Percentiles rank a stretch among this genome's conserved stretches.
phyloP scores from a whole-genome alignment of 345 rosid species.

The Eucalyptus caleyi region DNA sequence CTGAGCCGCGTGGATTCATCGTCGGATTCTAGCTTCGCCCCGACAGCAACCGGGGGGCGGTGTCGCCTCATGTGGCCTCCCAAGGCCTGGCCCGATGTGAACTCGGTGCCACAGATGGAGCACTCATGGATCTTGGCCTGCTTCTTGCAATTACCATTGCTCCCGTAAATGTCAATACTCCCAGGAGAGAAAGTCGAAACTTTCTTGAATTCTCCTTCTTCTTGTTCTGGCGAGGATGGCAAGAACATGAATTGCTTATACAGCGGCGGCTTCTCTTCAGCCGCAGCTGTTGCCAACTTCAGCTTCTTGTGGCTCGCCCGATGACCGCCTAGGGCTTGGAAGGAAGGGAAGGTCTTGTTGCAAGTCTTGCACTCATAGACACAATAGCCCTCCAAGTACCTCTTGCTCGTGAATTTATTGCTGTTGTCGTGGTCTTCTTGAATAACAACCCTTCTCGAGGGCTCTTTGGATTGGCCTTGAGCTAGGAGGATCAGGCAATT shows the following conservation, averaged over 20 bases:
- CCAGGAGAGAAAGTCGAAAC: slow-evolving; percentile 35
- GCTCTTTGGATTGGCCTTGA: slow-evolving; percentile 34
- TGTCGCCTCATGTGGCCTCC: slow-evolving; percentile 99
- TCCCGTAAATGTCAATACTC: background rate
- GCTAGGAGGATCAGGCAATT: slow-evolving; percentile 88
- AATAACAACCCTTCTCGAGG: background rate
- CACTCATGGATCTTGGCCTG: slow-evolving; percentile 77
- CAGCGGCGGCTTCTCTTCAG: background rate
- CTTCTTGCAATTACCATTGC: background rate
- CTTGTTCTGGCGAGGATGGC: background rate
- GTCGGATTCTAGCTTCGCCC: slow-evolving; percentile 28
- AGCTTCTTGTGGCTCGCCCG: slow-evolving; percentile 98
- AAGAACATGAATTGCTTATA: background rate
- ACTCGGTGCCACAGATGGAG: slow-evolving; percentile 82
- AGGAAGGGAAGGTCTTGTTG: slow-evolving; percentile 73
- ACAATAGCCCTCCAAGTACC: slow-evolving; percentile 67
- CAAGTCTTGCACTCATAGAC: slow-evolving; percentile 96
- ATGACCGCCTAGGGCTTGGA: slow-evolving; percentile 97
- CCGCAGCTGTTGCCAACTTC: slow-evolving; percentile 2
- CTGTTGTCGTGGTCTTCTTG: background rate
- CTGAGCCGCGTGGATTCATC: slow-evolving; percentile 19
- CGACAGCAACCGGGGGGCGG: slow-evolving; percentile 12
- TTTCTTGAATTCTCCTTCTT: slow-evolving; percentile 13
- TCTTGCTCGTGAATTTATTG: slow-evolving; percentile 48
- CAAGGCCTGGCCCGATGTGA: slow-evolving; percentile 90